Base-by-base conservation (phyloP, 352 stramenopile species). In the Phytopythium chamaehyphon region DNA sequence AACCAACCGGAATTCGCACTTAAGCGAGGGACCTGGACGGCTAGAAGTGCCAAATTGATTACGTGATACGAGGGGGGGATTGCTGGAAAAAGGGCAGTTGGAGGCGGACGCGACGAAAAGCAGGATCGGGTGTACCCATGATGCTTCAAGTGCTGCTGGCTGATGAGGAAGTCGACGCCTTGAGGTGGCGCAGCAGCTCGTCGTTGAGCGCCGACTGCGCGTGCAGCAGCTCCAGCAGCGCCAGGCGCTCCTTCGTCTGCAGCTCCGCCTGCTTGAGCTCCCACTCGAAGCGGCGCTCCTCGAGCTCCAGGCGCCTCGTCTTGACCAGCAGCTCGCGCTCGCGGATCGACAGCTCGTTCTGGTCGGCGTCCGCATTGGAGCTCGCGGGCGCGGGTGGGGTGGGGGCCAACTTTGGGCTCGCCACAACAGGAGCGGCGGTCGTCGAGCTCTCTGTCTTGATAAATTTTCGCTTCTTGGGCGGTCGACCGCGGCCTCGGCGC, bases 161-260 rank as follows among this genome's bases (percentile, higher is more conserved):
- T 24, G 12, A 33, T 33, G 28, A 5, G n/a, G n/a, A n/a, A n/a
- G n/a, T n/a, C n/a, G n/a, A n/a, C 28, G 28, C 5, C 28, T 33
- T 33, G 28, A 33, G 28, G 28, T 33, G 28, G 28, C 28, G 28
- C 28, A 71, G 42, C 54, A 76, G 51, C 52, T 76, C 66, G 50
- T 58, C 57, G 23, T 72, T 56, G 40, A 72, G 60, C 31, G 56
- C 61, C 19, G 59, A 54, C 31, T 76, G 66, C 12, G 47, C 45
- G n/a, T 54, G 63, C 53, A 76, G 56, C 48, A 76, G 40, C 21
- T 76, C 62, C 39, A 76, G 48, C 51, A 76, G 40, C 33, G 56
- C 57, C 44, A 72, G 66, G 18, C 66, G 66, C 40, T 76, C 66
- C 33, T 62, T 48, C 21, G 23, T 19, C 6, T 72, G 59, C 39